Base-by-base conservation (phyloP, 192 early-diverging fungal species). In the Coemansia reversa region DNA sequence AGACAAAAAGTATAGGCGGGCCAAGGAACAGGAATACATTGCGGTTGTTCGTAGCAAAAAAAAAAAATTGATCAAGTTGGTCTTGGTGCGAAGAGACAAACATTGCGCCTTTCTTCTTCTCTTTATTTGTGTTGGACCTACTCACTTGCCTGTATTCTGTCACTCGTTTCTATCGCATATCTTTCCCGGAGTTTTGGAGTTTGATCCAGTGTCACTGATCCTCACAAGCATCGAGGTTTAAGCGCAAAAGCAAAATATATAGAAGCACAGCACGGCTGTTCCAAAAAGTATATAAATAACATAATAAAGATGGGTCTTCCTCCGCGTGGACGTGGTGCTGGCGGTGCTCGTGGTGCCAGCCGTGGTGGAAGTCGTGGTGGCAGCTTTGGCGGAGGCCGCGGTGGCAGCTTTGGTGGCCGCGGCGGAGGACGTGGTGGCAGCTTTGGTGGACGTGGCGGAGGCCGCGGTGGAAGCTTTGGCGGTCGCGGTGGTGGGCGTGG, bases 341-440 rank as follows among this genome's bases (percentile, higher is more conserved):
- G 48, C 32, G 76, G 81, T 47, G 57, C 71, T 20, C 69, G 83
- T 61, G 83, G 83, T 27, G 27, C 27, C 18, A 74, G 79, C 49
- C 75, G 77, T 55, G 80, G 68, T 35, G 75, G 78, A 20, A 27
- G 63, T 51, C 67, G 81, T 25, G 56, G 67, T 23, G 69, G 82
- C 24, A 72, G 66, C 19, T 42, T 30, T 7, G 89, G 89, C 51
- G 85, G 84, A 20, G 52, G 89, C 58, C 82, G 87, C 19, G 69
- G 88, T 50, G 85, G 86, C 50, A 84, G 81, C 51, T 49, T 61
- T 28, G 49, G 42, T n/a, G 51, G 65, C 51, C 22, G 35, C 19
- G 67, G 62, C 55, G 39, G 64, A 77, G 59, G 75, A 19, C 75
- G 78, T 47, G 57, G 79, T 45, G 75, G 82, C 2, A 70, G 66